Evolutionary conservation across 495 filamentous ascomycete genomes (phyloP), one percentile per base, ranked within the genome.

Genomic region (Penicillium antarcticum): DNA sequence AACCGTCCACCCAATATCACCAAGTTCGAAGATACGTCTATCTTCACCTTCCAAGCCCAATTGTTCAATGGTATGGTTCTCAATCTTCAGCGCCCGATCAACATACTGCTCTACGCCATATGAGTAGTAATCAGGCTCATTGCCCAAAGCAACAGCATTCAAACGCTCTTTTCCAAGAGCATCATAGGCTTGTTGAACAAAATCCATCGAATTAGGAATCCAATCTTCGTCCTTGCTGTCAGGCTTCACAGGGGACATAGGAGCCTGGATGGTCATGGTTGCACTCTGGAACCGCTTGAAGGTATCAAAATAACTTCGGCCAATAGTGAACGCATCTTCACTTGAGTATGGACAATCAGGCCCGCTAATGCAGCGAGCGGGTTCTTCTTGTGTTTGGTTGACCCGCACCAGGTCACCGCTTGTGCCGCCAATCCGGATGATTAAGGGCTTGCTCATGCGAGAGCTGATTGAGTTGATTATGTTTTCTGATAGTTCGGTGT

Each of bases 401-500:
- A 51, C 43, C 11, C 16, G 36, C n/a, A 60, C 32, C 4, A 36
- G 42, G 49, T 66, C 60, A 13, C 60, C 57, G 24, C 36, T 45
- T 16, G 63, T 64, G 2, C 63, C 63, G 5, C 63, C 63, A 18
- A 62, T 36, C 2, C 63, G 58, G 29, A 67, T 59, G 14, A 62
- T 56, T 1, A 51, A 19, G 11, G 52, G 39, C 17, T 34, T 48
- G 48, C 58, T 49, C 36, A 58, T 51, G 9, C 63, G 61, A 1
- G 24, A 23, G 19, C 16, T 44, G 14, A 67, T 47, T 1, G 61
- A 51, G 33, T 57, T 51, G 31, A 67, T 34, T 1, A 62, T 23
- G 29, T 66, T 66, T 5, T 52, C 39, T 1, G 54, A 54, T 47
- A 66, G 61, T 0, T 40, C 17, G 36, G 58, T 64, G 34, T 41